phyloP scores from a whole-genome alignment of 148 eudicot genomes.

The Cornus kousa region DNA sequence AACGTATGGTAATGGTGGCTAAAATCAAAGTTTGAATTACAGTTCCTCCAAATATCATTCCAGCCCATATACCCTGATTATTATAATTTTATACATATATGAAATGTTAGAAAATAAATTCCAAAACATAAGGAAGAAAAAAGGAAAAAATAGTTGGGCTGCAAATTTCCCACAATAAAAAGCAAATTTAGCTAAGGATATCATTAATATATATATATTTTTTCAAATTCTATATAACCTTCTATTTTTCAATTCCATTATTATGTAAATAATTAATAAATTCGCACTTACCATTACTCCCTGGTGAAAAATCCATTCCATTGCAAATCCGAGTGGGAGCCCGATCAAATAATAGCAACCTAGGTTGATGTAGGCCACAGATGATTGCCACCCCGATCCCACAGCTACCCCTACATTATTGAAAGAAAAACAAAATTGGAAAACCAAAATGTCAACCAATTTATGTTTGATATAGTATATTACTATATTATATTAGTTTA shows the following conservation, averaged over 20 bases:
- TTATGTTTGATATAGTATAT: no score
- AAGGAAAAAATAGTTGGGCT: no score
- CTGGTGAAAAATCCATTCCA: constrained; percentile 38
- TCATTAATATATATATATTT: neutral
- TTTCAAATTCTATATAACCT: no score
- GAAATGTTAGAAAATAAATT: no score
- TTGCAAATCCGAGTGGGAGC: constrained; percentile 38
- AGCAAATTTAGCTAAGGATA: neutral
- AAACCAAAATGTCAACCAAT: no score
- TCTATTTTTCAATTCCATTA: no score
- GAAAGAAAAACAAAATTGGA: no score
- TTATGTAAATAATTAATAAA: no score
- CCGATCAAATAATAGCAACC: constrained; percentile 47
- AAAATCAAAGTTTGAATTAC: neutral
- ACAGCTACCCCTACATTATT: constrained; percentile 37
- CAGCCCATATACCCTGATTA: constrained; percentile 7
- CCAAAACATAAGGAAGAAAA: no score
- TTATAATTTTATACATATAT: no score
- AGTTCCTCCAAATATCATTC: constrained; percentile 5
- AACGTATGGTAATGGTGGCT: neutral
- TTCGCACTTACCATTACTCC: constrained; percentile 39
- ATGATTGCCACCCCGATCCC: constrained; percentile 54
- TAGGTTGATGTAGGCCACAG: constrained; percentile 46
- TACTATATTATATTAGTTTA: no score
- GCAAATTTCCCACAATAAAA: no score